Evolutionary conservation across 495 filamentous ascomycete species (phyloP).

Genomic region (Geoglossum glabrum): DNA sequence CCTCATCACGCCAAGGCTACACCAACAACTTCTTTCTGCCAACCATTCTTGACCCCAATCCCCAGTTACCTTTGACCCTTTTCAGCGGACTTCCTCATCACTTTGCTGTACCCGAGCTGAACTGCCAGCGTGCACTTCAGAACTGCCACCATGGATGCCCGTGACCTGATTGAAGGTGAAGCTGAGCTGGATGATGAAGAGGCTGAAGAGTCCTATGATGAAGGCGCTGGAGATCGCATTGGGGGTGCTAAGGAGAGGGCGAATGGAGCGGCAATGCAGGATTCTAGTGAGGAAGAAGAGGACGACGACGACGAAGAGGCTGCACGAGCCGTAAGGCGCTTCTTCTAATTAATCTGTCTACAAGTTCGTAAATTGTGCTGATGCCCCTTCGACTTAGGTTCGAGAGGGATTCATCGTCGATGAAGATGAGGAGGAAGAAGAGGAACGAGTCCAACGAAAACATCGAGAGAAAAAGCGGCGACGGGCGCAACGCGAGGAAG

Average conservation of each 20-base stretch:
- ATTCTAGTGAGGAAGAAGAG: slow-evolving; percentile 90
- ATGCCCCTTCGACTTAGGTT: slow-evolving; percentile 22
- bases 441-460: slow-evolving; percentile 39
- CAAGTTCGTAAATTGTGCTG: neutral
- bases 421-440: slow-evolving; percentile 54
- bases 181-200: slow-evolving; percentile 81
- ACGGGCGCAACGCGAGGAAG: slow-evolving; percentile 52
- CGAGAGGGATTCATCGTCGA: slow-evolving; percentile 92
- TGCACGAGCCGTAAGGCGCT: slow-evolving; percentile 27
- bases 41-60: neutral
- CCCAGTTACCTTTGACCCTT: neutral
- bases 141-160: slow-evolving; percentile 41
- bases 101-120: neutral
- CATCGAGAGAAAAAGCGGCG: slow-evolving; percentile 49
- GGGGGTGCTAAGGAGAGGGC: slow-evolving; percentile 21
- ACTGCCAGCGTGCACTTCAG: neutral
- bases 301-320: slow-evolving; percentile 87
- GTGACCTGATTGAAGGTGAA: slow-evolving; percentile 63
- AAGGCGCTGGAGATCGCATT: slow-evolving; percentile 44
- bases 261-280: slow-evolving; percentile 33
- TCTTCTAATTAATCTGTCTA: neutral
- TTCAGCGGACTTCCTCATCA: neutral
- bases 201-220: slow-evolving; percentile 71
- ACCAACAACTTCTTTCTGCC: neutral
- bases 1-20: neutral